These are phyloP conservation scores for Poa annua DNA, from an alignment of 176 grass and related monocot genomes.

Conservation along the genomic window DNA sequence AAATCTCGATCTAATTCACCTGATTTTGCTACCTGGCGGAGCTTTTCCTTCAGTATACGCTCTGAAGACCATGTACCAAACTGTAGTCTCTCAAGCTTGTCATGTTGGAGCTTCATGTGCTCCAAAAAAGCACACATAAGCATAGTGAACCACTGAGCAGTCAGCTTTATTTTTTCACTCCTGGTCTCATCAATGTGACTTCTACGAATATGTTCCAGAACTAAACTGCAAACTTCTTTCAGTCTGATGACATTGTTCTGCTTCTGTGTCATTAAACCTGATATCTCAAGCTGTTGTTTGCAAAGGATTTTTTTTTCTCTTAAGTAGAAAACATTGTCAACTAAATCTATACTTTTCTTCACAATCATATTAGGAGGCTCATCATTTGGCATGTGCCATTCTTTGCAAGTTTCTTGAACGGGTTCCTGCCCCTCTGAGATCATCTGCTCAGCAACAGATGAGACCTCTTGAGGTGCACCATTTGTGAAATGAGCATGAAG, in stretches of 20 bases:
- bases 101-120: slow-evolving; percentile 57
- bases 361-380: not conserved
- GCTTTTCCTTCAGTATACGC: slow-evolving; percentile 54
- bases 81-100: slow-evolving; percentile 60
- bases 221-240: slow-evolving; percentile 44
- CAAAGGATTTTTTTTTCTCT: slow-evolving; percentile 52
- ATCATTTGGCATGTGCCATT: slow-evolving; percentile 37
- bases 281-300: slow-evolving; percentile 65
- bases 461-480: slow-evolving; percentile 36
- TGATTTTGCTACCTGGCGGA: slow-evolving; percentile 53
- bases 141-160: slow-evolving; percentile 55
- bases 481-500: slow-evolving; percentile 40
- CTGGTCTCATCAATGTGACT: slow-evolving; percentile 38
- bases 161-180: slow-evolving; percentile 50
- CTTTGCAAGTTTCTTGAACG: slow-evolving; percentile 27
- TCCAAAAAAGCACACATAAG: slow-evolving; percentile 53
- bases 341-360: slow-evolving; percentile 47
- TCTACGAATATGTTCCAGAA: slow-evolving; percentile 49
- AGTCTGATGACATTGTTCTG: slow-evolving; percentile 53
- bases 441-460: slow-evolving; percentile 36
- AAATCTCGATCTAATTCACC: slow-evolving; percentile 52
- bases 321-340: slow-evolving; percentile 50
- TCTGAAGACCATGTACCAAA: slow-evolving; percentile 48
- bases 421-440: slow-evolving; percentile 43
- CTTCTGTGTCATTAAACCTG: slow-evolving; percentile 45